Evolutionary conservation across 768 basidiomycete species (phyloP).

Genomic region (Mycena sanguinolenta): DNA sequence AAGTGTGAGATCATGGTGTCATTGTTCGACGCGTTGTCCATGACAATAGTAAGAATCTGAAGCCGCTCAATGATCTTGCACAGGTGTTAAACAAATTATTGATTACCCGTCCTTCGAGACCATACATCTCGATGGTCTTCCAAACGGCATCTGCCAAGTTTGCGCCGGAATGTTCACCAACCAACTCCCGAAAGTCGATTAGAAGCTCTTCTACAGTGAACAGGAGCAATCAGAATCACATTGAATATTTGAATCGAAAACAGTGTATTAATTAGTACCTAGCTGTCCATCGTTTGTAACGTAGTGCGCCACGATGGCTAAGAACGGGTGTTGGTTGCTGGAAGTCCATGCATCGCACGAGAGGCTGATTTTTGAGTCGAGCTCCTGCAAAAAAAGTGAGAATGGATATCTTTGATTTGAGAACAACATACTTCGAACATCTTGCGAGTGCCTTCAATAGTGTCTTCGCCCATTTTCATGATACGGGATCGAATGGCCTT

Average conservation of each 20-base stretch:
- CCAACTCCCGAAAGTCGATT: neutral
- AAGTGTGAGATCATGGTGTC: neutral
- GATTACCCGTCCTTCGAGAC: neutral
- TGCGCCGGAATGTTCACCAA: neutral
- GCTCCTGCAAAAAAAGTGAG: neutral
- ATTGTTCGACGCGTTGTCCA: neutral
- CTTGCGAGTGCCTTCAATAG: neutral
- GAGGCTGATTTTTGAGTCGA: neutral
- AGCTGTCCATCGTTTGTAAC: neutral
- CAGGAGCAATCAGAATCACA: neutral
- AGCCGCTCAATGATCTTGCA: neutral
- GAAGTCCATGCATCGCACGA: neutral
- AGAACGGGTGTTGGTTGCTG: neutral
- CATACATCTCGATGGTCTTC: neutral
- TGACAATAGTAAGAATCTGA: neutral
- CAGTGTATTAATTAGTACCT: neutral
- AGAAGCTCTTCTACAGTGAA: neutral
- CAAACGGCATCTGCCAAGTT: neutral
- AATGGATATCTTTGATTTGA: neutral
- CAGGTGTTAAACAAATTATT: neutral
- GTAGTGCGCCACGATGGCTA: neutral
- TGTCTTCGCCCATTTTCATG: neutral
- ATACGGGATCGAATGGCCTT: neutral
- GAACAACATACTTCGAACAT: neutral
- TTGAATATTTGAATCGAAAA: neutral